These are phyloP conservation scores for Ceratobasidium sp. DNA, from an alignment of 1,284 basidiomycete genomes.

Conservation along the genomic window DNA sequence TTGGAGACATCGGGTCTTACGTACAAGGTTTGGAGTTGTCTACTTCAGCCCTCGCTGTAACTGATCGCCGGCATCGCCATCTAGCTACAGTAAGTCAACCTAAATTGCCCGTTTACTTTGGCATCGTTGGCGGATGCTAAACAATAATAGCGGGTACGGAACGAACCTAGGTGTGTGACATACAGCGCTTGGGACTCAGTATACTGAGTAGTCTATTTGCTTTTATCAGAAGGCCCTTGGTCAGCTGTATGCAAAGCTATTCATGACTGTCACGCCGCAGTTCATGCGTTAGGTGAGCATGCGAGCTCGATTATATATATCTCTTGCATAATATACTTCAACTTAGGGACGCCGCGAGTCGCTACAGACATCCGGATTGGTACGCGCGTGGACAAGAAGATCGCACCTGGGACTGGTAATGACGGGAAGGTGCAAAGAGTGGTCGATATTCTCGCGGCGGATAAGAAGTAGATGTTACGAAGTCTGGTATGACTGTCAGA, in stretches of 20 bases:
- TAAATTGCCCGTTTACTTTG: neutral
- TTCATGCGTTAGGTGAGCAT: constrained; percentile 67
- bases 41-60: neutral
- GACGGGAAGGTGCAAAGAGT: constrained; percentile 81
- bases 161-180: constrained; percentile 77
- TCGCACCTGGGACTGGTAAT: constrained; percentile 75
- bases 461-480: constrained; percentile 26
- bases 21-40: constrained; percentile 77
- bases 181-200: neutral
- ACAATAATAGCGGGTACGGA: constrained; percentile 76
- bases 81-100: constrained; percentile 18
- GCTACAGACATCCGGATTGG: constrained; percentile 94
- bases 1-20: constrained; percentile 83
- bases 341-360: constrained; percentile 69
- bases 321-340: neutral
- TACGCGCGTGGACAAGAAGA: constrained; percentile 79
- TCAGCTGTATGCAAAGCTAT: constrained; percentile 80
- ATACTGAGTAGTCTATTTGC: neutral
- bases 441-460: constrained; percentile 66
- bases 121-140: neutral
- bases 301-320: too few species aligned
- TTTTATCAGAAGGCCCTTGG: constrained; percentile 80
- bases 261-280: constrained; percentile 87
- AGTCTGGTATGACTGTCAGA: too few species aligned
- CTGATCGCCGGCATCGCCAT: too few species aligned